Conservation (phyloP, 495 filamentous ascomycete species). For the Baudoinia panamericana region DNA sequence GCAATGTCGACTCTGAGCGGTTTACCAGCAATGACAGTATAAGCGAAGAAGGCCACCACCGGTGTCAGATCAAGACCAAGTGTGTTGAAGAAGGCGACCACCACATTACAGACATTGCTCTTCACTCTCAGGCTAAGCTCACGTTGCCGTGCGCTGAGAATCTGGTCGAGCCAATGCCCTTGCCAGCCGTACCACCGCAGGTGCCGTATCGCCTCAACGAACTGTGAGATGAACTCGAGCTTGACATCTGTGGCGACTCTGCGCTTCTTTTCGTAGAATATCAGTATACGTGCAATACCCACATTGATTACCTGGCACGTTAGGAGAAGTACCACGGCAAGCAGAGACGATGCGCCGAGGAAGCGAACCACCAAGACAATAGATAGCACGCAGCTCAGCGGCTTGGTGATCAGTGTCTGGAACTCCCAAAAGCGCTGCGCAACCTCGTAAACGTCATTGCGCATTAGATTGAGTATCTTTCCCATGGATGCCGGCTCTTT, state of each 20-base stretch:
- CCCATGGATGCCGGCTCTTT: slow-evolving; percentile 61
- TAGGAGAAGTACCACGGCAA: slow-evolving; percentile 53
- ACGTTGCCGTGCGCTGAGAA: slow-evolving; percentile 54
- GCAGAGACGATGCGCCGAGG: slow-evolving; percentile 64
- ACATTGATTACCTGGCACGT: slow-evolving; percentile 51
- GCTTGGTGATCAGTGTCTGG: slow-evolving; percentile 48
- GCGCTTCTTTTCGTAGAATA: slow-evolving; percentile 50
- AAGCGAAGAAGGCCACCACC: slow-evolving; percentile 64
- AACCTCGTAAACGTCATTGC: slow-evolving; percentile 66
- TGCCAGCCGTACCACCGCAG: slow-evolving; percentile 84
- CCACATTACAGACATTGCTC: slow-evolving; percentile 45
- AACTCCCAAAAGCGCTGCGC: slow-evolving; percentile 76
- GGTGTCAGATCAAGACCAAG: slow-evolving; percentile 59
- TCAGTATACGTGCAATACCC: slow-evolving; percentile 44
- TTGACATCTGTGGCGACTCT: slow-evolving; percentile 56
- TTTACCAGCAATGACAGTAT: slow-evolving; percentile 52
- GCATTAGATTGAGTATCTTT: slow-evolving; percentile 71
- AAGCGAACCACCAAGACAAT: slow-evolving; percentile 57
- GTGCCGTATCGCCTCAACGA: slow-evolving; percentile 73
- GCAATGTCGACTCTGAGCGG: slow-evolving; percentile 61
- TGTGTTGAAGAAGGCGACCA: slow-evolving; percentile 48
- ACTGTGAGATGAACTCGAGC: slow-evolving; percentile 62
- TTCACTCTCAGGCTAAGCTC: slow-evolving; percentile 56
- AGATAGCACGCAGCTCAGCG: slow-evolving; percentile 54
- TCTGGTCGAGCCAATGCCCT: slow-evolving; percentile 56